These are phyloP conservation scores for Fusarium verrucosum DNA, from an alignment of 2,329 filamentous ascomycete genomes.

Conservation along the genomic window DNA sequence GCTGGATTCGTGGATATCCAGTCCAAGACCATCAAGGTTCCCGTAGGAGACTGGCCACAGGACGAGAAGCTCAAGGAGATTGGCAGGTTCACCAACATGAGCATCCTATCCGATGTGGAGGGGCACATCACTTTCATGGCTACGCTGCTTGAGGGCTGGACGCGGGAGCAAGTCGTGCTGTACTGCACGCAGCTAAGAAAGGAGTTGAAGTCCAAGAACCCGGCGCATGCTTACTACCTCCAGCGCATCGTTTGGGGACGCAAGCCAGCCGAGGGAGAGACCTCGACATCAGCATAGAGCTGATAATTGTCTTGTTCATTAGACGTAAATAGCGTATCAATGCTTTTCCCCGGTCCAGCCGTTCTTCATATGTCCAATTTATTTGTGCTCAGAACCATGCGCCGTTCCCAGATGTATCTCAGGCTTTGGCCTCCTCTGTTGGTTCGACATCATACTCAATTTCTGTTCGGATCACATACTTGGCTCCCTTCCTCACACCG, in stretches of 20 bases:
- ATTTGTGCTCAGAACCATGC: background rate
- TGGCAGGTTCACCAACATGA: constrained; percentile 44
- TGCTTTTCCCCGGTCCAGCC: constrained; percentile 23
- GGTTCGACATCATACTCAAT: constrained; percentile 73
- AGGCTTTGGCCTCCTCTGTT: constrained; percentile 6
- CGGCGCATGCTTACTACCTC: constrained; percentile 44
- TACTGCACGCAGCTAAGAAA: constrained; percentile 48
- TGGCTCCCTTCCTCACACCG: constrained; percentile 71
- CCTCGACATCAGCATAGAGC: background rate
- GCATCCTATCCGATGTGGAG: constrained; percentile 50
- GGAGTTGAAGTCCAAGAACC: constrained; percentile 41
- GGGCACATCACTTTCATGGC: constrained; percentile 48
- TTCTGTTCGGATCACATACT: constrained; percentile 76
- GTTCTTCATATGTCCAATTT: constrained; percentile 11
- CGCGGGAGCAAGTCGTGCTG: constrained; percentile 45
- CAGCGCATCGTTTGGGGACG: constrained; percentile 43
- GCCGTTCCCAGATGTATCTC: background rate
- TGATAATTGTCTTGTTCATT: constrained; percentile 15
- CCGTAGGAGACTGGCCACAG: constrained; percentile 34
- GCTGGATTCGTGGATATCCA: constrained; percentile 37
- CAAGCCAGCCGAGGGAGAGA: constrained; percentile 19
- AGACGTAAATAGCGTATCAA: constrained; percentile 16
- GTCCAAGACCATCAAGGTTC: constrained; percentile 36
- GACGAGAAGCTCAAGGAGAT: constrained; percentile 32
- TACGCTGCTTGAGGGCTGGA: constrained; percentile 50